Base-by-base conservation (phyloP, 805 yeast species). In the Sugiyamaella floridensis region DNA sequence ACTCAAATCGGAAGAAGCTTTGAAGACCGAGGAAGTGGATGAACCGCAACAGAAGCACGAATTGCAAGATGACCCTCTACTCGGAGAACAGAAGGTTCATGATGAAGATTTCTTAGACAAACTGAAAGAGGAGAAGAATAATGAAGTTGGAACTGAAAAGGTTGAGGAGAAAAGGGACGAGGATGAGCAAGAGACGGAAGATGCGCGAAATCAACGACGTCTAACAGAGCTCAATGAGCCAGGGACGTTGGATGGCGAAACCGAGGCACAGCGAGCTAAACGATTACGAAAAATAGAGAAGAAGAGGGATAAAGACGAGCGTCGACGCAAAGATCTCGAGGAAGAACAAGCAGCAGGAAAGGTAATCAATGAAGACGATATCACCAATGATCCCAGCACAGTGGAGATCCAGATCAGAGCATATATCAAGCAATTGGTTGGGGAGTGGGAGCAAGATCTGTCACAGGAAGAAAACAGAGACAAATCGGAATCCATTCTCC, bases 341-440 rank as follows among this genome's bases (percentile, higher is more conserved):
- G 55, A 46, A 15, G 60, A 54, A 15, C 44, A 55, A 28, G 59
- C 60, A 42, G 76, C 71, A 52, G 66, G 60, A 47, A 48, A 51
- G 28, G 42, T 40, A 8, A 60, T 67, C 10, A 55, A 51, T 1
- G 64, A 64, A n/a, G 56, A 60, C 6, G 77, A 75, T 42, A 69
- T 77, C 40, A 59, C 63, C 11, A 61, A 59, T 37, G 60, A 70
- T 51, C 51, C 59, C 37, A 55, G 62, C 15, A 68, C 71, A 54
- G 66, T 77, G 18, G 51, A 60, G 28, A 44, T 67, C 18, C 78
- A 80, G 61, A 50, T 77, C 42, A 66, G 86, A 52, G 73, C 71
- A n/a, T 78, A 76, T 56, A 59, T 81, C 46, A 76, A 74, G 54
- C 59, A 65, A 11, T 50, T 83, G 11, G 53, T 81, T n/a, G 22